Conservation (phyloP, 1,139 yeast genomes). For the Geotrichum bryndzae region DNA sequence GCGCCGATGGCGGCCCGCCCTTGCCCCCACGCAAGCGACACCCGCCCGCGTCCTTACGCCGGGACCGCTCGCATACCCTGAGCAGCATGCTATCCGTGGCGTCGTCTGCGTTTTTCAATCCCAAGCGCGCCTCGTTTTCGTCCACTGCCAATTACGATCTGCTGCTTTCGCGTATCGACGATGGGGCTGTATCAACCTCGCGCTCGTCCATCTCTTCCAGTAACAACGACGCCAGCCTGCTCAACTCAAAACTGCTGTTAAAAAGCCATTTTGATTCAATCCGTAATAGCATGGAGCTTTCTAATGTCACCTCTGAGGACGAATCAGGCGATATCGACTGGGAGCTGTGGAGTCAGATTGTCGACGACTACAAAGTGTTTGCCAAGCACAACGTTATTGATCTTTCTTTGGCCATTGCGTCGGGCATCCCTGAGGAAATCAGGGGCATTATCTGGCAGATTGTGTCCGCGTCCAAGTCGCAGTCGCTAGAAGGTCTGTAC, state of each 20-base stretch:
- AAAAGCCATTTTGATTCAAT: slow-evolving; percentile 44
- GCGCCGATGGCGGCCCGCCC: background rate
- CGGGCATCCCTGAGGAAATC: slow-evolving; percentile 78
- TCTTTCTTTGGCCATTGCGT: slow-evolving; percentile 54
- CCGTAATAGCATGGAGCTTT: slow-evolving; percentile 10
- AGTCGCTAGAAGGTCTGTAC: slow-evolving; percentile 63
- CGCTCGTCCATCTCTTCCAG: background rate
- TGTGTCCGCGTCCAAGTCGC: slow-evolving; percentile 72
- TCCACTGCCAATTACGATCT: slow-evolving; percentile 40
- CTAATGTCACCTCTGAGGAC: slow-evolving; percentile 1
- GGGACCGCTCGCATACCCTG: slow-evolving; percentile 35
- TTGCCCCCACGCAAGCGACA: slow-evolving; percentile 26
- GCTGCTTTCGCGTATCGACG: slow-evolving; percentile 44
- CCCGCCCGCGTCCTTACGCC: slow-evolving; percentile 12
- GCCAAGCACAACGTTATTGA: slow-evolving; percentile 56
- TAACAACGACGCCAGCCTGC: background rate
- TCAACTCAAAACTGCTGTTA: background rate
- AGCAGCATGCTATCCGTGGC: slow-evolving; percentile 34
- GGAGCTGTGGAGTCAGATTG: slow-evolving; percentile 84
- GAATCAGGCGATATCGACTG: slow-evolving; percentile 23
- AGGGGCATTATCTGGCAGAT: slow-evolving; percentile 92
- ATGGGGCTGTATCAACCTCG: slow-evolving; percentile 17
- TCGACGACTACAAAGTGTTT: slow-evolving; percentile 64
- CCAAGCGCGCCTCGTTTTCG: slow-evolving; percentile 29
- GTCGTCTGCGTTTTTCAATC: slow-evolving; percentile 32